Conservation (phyloP, 2,329 filamentous ascomycete species). For the Drechslerella dactyloides region DNA sequence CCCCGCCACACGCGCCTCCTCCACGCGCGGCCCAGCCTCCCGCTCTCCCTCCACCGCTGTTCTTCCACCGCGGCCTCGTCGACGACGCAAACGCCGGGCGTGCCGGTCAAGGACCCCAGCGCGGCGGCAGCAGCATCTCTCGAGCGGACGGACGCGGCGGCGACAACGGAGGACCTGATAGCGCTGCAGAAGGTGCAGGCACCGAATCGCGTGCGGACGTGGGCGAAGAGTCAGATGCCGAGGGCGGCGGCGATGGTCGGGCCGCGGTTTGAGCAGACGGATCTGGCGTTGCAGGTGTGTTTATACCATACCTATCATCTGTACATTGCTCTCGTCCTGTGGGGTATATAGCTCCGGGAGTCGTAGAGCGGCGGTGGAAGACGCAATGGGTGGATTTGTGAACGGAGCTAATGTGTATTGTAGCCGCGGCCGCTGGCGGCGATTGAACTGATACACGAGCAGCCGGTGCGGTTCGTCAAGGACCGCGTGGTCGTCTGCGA, state of each 20-base stretch:
- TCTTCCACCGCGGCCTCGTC: constrained; percentile 24
- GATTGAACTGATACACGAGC: constrained; percentile 94
- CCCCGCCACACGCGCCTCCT: constrained; percentile 32
- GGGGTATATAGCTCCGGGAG: constrained; percentile 3
- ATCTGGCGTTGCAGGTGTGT: constrained; percentile 86
- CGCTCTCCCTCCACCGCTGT: constrained; percentile 16
- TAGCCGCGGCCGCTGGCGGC: constrained; percentile 88
- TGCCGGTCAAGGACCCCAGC: constrained; percentile 9
- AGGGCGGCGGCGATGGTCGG: constrained; percentile 86
- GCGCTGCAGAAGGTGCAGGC: constrained; percentile 70
- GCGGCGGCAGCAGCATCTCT: constrained; percentile 17
- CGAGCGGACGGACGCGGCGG: constrained; percentile 3
- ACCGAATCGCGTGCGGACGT: constrained; percentile 80
- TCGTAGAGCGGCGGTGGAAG: not conserved
- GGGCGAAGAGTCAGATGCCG: constrained; percentile 85
- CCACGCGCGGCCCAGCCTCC: constrained; percentile 7
- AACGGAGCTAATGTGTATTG: constrained; percentile 55
- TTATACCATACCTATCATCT: not conserved
- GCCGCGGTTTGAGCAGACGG: constrained; percentile 95
- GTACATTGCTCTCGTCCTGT: not conserved
- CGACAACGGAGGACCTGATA: constrained; percentile 23
- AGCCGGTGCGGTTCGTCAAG: constrained; percentile 91
- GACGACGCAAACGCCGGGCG: constrained; percentile 10
- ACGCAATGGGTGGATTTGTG: not conserved
- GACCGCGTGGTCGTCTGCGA: constrained; percentile 83